phyloP scores from a whole-genome alignment of 2,329 filamentous ascomycete genomes.

The Juglanconis juglandina region DNA sequence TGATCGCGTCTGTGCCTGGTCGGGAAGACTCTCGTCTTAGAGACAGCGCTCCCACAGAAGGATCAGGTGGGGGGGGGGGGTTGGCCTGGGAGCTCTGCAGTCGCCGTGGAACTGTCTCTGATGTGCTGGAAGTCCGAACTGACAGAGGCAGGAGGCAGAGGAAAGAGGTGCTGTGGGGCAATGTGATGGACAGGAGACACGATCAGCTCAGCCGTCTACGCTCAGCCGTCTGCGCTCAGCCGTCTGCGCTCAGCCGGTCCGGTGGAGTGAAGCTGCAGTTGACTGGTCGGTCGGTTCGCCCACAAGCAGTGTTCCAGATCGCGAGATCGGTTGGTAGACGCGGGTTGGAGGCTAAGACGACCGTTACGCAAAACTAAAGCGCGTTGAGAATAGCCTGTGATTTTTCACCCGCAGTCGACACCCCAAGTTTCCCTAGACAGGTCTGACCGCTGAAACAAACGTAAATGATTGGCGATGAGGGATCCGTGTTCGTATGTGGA shows the following conservation, averaged over 20 bases:
- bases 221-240: conserved; percentile 2
- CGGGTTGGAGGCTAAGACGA: not conserved
- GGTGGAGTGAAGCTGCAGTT: conserved; percentile 4
- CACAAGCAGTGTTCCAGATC: not conserved
- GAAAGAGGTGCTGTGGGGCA: not conserved
- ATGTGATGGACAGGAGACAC: not conserved
- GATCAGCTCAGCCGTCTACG: conserved; percentile 5
- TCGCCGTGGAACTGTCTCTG: not conserved
- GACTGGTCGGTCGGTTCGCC: conserved; percentile 2
- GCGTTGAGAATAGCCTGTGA: not conserved
- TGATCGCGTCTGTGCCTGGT: not conserved
- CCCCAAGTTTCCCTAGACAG: no score
- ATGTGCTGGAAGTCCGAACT: not conserved
- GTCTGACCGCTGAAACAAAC: no score
- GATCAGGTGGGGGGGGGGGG: no score
- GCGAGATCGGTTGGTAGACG: not conserved
- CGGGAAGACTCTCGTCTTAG: not conserved
- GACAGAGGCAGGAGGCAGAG: not conserved
- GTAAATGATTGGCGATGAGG: no score
- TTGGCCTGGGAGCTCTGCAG: not conserved
- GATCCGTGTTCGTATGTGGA: no score
- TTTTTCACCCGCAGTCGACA: not conserved
- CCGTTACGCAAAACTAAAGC: not conserved
- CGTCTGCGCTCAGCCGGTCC: conserved; percentile 2
- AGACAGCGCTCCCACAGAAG: not conserved